Conservation (phyloP, 176 grass and related monocot genomes). For the Melocanna baccifera region DNA sequence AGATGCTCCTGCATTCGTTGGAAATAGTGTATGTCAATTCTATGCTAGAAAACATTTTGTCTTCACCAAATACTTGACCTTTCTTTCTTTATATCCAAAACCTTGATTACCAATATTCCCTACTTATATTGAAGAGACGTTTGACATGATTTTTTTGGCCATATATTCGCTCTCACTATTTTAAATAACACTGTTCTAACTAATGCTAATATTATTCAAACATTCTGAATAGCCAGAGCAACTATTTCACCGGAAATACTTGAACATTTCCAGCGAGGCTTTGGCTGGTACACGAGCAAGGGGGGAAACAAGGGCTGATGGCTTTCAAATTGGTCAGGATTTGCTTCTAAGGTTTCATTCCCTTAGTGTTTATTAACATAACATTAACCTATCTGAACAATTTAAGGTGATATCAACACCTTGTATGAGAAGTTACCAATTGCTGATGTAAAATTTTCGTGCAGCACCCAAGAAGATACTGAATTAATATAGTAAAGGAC, state of each 20-base stretch:
- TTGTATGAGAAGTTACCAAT: not conserved
- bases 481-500: slow-evolving; percentile 83
- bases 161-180: not conserved
- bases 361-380: not conserved
- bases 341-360: slow-evolving; percentile 76
- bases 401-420: slow-evolving; percentile 1
- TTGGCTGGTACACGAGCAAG: slow-evolving; percentile 88
- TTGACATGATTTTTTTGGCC: not conserved
- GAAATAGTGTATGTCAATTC: slow-evolving; percentile 84
- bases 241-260: slow-evolving; percentile 95
- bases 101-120: not conserved
- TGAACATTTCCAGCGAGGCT: slow-evolving; percentile 93
- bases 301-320: slow-evolving; percentile 66
- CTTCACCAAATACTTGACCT: not conserved
- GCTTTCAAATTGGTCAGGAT: slow-evolving; percentile 81
- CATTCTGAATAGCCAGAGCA: slow-evolving; percentile 99
- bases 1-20: slow-evolving; percentile 79
- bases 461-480: slow-evolving; percentile 83
- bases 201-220: slow-evolving; percentile 56
- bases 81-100: not conserved
- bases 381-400: not conserved
- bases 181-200: slow-evolving; percentile 40
- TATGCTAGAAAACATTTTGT: not conserved
- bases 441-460: slow-evolving; percentile 31
- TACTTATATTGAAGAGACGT: not conserved